Conservation (phyloP, 345 rosid genomes). For the Bruguiera gymnorhiza region DNA sequence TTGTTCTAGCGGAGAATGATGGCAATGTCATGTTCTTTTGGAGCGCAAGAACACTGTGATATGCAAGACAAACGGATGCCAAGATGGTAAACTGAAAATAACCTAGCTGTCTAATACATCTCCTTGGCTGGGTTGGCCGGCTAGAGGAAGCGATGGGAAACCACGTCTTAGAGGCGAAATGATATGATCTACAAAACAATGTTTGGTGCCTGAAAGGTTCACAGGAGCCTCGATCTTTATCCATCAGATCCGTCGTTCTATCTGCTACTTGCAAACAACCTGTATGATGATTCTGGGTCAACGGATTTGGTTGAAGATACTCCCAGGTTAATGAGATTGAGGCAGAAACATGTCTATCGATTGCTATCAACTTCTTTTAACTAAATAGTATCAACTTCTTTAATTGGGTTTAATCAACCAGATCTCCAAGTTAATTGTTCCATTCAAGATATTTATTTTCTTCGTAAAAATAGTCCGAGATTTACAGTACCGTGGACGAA, state of each 20-base stretch:
- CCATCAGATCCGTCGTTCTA: conserved; percentile 53
- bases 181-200: conserved; percentile 51
- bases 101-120: conserved; percentile 36
- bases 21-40: too few relatives aligned
- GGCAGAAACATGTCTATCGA: not conserved
- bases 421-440: too few relatives aligned
- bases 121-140: conserved; percentile 56
- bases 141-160: conserved; percentile 56
- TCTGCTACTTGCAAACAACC: conserved; percentile 41
- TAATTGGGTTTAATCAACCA: too few relatives aligned
- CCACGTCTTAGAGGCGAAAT: conserved; percentile 46
- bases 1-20: too few relatives aligned
- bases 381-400: too few relatives aligned
- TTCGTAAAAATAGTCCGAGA: too few relatives aligned
- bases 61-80: too few relatives aligned
- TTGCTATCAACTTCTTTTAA: too few relatives aligned
- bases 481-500: too few relatives aligned
- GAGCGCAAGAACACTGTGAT: too few relatives aligned
- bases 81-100: too few relatives aligned
- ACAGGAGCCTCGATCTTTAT: conserved; percentile 48
- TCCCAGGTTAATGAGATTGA: conserved; percentile 29
- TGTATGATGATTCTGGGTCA: conserved; percentile 45
- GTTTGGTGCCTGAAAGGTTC: conserved; percentile 49
- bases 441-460: too few relatives aligned
- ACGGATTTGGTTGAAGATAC: conserved; percentile 43